Base-by-base conservation (phyloP, 495 filamentous ascomycete species). In the Penicillium soppii region DNA sequence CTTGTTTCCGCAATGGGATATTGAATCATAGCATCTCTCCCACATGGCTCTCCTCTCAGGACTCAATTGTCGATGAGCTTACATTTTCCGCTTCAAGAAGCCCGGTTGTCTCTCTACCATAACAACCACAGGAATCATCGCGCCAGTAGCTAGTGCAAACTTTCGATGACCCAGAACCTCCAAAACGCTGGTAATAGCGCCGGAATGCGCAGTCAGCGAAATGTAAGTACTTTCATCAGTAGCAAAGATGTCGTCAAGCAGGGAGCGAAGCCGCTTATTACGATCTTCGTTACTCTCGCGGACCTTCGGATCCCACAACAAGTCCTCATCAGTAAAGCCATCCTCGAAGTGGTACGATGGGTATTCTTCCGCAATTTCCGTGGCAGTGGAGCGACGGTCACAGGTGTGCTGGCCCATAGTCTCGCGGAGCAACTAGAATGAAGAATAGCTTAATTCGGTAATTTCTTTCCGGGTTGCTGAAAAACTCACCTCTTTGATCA, bases 391-490 rank as follows among this genome's bases (percentile, higher is more conserved):
- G 0, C 91, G 79, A 4, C 80, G 79, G 66, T 96, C 91, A 70
- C 91, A 96, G 7, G 90, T 94, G 63, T 95, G 90, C 25, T 83
- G 72, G 16, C 85, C 82, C 48, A 92, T 78, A 1, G 82, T 80
- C 66, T 96, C 91, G 25, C 91, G 81, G 36, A 94, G 66, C 16
- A 82, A 66, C 70, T 74, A 36, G n/a, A n/a, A 16, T 25, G 20
- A 2, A 0, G 5, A 43, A 22, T 10, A 25, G 36, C 13, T 25
- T 16, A 23, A 4, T n/a, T n/a, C n/a, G n/a, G n/a, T n/a, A n/a
- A n/a, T n/a, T 33, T 23, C 21, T 3, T 17, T 22, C 17, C 8
- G 7, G 1, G 9, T 2, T 17, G 10, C n/a, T n/a, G 16, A 7
- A 29, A 23, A 29, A 52, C 57, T 7, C 45, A 74, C 71, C 68